Evolutionary conservation across 805 yeast genomes (phyloP), one percentile per base, ranked within the genome.

Genomic region (Kregervanrija delftensis): DNA sequence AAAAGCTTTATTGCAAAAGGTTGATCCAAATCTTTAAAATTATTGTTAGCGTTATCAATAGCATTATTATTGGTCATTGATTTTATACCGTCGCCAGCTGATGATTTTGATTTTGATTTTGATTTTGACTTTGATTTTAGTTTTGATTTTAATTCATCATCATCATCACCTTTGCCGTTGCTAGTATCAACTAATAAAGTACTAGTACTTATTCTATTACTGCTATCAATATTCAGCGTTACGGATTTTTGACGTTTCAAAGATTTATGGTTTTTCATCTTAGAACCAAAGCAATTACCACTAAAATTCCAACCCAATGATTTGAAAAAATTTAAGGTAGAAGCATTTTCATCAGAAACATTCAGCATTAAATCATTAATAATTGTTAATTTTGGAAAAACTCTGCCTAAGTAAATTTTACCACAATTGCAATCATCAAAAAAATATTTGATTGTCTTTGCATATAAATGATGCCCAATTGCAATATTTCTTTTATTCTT

Each of bases 381-480:
- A 22, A 22, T 22, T 4, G 28, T 22, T 22, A 22, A 6, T 22
- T 22, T 22, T 8, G 28, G 28, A 22, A 22, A 22, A 6, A 22
- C 28, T 22, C 28, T 22, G 8, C 28, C 28, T 22, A 22, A 22
- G 28, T 22, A 22, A 22, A 22, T 22, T 22, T 22, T 22, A 22
- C 28, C 28, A 22, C 28, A 22, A 22, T 22, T 22, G 6, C 28
- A 22, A 22, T 22, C 28, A 5, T 22, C 28, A 6, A 22, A 22
- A 5, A 22, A 22, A 54, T 77, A 75, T 44, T 74, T 60, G 39
- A 76, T 60, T 0, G 81, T 81, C 34, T 78, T 60, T 8, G 69
- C 65, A 51, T 77, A 79, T 33, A 78, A 57, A 49, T 73, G 73
- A 41, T 70, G 69, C 5, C 82, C 83, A 32, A 78, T 72, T 45